Evolutionary conservation across 2,329 filamentous ascomycete species (phyloP).

Genomic region (Cylindrodendrum hubeiense): DNA sequence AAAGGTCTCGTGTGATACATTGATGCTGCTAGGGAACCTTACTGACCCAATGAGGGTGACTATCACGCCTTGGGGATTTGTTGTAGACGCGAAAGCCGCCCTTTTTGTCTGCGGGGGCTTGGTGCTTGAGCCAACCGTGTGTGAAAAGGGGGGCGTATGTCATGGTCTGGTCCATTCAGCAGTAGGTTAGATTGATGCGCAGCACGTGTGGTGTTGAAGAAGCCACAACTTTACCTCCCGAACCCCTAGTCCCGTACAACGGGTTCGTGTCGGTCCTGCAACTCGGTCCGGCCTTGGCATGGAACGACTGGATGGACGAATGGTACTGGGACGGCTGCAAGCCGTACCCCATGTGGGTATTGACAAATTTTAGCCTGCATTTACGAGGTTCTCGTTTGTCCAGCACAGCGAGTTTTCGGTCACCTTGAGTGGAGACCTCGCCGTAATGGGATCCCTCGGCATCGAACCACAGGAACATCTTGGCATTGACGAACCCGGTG

Average conservation of each 20-base stretch:
- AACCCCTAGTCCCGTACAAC: background rate
- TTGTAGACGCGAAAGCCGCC: background rate
- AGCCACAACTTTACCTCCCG: background rate
- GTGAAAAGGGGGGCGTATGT: too few species aligned
- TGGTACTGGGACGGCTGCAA: background rate
- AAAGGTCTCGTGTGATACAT: background rate
- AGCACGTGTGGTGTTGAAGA: too few species aligned
- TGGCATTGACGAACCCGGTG: slow-evolving; percentile 3
- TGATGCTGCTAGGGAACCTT: background rate
- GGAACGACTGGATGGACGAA: background rate
- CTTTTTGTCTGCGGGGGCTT: too few species aligned
- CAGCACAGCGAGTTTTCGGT: background rate
- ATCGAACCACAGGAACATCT: slow-evolving; percentile 12
- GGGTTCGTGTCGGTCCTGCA: background rate
- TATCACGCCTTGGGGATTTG: background rate
- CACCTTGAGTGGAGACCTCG: background rate
- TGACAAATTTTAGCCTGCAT: background rate
- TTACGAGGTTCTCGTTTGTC: background rate
- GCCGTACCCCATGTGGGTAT: background rate
- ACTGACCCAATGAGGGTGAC: background rate
- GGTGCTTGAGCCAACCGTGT: too few species aligned
- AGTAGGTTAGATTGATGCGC: background rate
- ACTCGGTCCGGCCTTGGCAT: background rate
- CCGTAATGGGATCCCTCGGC: background rate
- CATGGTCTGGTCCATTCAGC: background rate